These are phyloP conservation scores for Neurospora sp. DNA, from an alignment of 495 filamentous ascomycete species.

Conservation along the genomic window DNA sequence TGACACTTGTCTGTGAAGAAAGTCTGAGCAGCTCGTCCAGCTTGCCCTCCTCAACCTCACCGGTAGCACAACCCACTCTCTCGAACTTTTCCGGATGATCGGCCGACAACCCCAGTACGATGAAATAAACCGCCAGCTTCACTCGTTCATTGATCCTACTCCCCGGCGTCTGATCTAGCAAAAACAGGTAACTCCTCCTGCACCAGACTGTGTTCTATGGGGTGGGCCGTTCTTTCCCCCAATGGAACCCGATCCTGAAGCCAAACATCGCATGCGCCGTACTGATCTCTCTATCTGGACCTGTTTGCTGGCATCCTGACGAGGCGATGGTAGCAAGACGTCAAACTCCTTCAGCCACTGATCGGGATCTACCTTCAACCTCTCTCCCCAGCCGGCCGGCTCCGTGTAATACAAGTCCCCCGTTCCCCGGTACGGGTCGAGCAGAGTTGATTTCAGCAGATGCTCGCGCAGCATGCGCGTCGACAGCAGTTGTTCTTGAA, in stretches of 20 bases:
- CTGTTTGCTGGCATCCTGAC: not conserved
- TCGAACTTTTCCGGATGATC: not conserved
- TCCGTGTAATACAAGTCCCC: not conserved
- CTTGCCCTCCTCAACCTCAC: not conserved
- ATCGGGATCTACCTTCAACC: not conserved
- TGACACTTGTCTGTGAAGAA: not conserved
- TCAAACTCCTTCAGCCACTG: not conserved
- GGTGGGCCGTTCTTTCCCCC: not conserved
- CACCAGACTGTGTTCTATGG: not conserved
- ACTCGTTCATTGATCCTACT: not conserved
- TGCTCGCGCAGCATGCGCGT: not conserved
- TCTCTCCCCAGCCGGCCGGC: not conserved
- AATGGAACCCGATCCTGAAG: not conserved
- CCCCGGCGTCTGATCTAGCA: not conserved
- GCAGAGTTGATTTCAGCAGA: not conserved
- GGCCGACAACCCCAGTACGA: not conserved
- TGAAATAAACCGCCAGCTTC: not conserved
- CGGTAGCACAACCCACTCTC: not conserved
- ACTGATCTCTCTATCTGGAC: not conserved
- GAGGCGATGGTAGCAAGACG: not conserved
- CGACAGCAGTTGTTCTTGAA: conserved; percentile 1
- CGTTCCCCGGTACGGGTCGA: not conserved
- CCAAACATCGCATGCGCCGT: not conserved
- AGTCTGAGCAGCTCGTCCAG: not conserved
- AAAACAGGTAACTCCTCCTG: not conserved